Evolutionary conservation across 2,329 filamentous ascomycete species (phyloP), one percentile per base, ranked within the genome.

Genomic region (Cylindrodendrum hubeiense): DNA sequence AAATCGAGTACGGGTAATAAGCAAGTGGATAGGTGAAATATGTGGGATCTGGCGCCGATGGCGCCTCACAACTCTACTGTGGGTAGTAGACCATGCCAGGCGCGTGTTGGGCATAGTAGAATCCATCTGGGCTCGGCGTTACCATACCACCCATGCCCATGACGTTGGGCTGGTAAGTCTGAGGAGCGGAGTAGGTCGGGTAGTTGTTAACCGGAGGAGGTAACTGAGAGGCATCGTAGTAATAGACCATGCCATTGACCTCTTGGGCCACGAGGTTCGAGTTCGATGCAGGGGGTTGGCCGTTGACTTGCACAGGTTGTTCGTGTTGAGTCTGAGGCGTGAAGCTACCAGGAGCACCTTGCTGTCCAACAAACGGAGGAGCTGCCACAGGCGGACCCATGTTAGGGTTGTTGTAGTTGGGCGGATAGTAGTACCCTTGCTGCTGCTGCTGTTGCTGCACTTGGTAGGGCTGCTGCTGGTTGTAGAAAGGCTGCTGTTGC

Each of bases 171-270:
- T 84, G 82, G 73, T 90, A 93, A 60, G 83, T 77, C 63, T 84
- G 86, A 41, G 84, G 78, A 7, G 84, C 75, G 60, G 84, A 82
- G 67, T 86, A 87, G 1, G 80, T 62, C 30, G 83, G 81, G 68
- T 87, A 88, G 21, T 78, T 73, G 52, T 82, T 77, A 68, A 88
- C 82, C 1, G 86, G 81, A 26, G 88, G 83, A 26, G 88, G 83
- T 51, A 95, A 82, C 75, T 94, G 91, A n/a, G 90, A 86, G 8
- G 93, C 87, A 75, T 97, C 93, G 74, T 94, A 95, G 78, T 97
- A 99, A 79, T 97, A 98, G 1, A 97, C 94, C 87, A 97, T 98
- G 67, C 96, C 96, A 72, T 97, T 97, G 68, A 91, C 90, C 82
- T 98, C 95, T 78, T 98, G 95, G 0, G 94, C 93, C 51, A 91